phyloP scores from a whole-genome alignment of 257 asterid genomes.

The Capsicum rhomboideum region DNA sequence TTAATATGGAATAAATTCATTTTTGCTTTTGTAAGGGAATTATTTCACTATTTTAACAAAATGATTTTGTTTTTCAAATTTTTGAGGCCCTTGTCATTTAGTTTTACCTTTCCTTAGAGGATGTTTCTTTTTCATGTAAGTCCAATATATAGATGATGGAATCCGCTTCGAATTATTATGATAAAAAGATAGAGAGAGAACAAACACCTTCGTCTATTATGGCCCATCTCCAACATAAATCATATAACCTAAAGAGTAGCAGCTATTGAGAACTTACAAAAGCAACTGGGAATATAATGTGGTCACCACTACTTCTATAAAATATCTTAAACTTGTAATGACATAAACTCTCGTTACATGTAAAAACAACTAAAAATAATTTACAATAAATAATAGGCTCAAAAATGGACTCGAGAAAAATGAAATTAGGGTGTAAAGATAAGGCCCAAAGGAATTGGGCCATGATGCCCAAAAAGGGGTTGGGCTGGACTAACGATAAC shows the following conservation, averaged over 20 bases:
- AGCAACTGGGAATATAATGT: slow-evolving; percentile 1
- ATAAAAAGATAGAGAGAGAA: not conserved
- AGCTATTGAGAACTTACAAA: not conserved
- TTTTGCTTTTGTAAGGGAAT: slow-evolving; percentile 9
- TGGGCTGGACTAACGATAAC: no score
- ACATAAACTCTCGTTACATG: no score
- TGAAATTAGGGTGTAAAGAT: no score
- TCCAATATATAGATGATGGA: not conserved
- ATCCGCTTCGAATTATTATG: not conserved
- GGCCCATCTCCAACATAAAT: not conserved
- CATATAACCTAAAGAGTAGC: no score
- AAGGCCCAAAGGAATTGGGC: no score
- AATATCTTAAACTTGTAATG: not conserved
- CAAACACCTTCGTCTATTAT: slow-evolving; percentile 11
- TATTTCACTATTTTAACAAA: slow-evolving; percentile 5
- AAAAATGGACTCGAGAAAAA: no score
- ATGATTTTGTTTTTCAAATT: not conserved
- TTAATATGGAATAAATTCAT: not conserved
- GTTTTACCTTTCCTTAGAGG: not conserved
- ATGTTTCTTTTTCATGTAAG: not conserved
- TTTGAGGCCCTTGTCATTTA: slow-evolving; percentile 7
- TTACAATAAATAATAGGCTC: no score
- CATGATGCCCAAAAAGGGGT: no score
- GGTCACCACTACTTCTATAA: slow-evolving; percentile 2
- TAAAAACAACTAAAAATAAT: no score